These are phyloP conservation scores for Arthromyces matolae DNA, from an alignment of 768 basidiomycete genomes.

Conservation along the genomic window DNA sequence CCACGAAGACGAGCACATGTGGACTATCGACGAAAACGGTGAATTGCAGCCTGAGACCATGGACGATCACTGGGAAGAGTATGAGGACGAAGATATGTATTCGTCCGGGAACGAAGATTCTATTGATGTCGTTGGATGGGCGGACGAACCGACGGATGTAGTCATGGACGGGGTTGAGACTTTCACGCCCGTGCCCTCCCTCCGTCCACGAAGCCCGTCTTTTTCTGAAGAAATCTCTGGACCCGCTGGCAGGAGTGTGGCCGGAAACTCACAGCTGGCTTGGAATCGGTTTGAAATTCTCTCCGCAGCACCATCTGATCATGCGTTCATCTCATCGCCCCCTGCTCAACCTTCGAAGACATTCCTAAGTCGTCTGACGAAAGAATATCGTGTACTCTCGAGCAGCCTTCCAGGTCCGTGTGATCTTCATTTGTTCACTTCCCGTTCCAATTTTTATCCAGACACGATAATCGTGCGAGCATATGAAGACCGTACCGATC, in stretches of 20 bases:
- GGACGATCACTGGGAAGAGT: constrained; percentile 37
- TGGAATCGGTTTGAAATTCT: constrained; percentile 87
- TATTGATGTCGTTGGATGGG: constrained; percentile 20
- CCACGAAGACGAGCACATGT: constrained; percentile 39
- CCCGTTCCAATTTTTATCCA: constrained; percentile 20
- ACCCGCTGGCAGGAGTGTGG: too few species aligned
- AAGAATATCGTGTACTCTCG: constrained; percentile 78
- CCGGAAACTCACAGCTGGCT: constrained; percentile 33
- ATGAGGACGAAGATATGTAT: constrained; percentile 26
- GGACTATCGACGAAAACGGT: constrained; percentile 42
- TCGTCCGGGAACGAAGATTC: constrained; percentile 15
- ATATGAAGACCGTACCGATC: constrained; percentile 86
- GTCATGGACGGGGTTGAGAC: background rate
- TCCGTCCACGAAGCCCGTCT: too few species aligned
- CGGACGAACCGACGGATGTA: constrained; percentile 11
- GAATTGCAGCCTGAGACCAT: constrained; percentile 45
- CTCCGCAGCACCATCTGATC: constrained; percentile 72
- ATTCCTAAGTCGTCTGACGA: constrained; percentile 73
- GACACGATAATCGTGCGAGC: constrained; percentile 87
- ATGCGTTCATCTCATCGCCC: constrained; percentile 67
- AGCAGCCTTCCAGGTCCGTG: constrained; percentile 85
- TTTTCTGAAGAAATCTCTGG: too few species aligned
- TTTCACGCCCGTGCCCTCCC: background rate
- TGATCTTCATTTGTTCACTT: constrained; percentile 14
- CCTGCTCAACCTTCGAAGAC: constrained; percentile 64